Percentiles rank a stretch among this genome's conserved stretches.
phyloP scores from a whole-genome alignment of 2,329 filamentous ascomycete genomes.

The Pseudogymnoascus sp. region DNA sequence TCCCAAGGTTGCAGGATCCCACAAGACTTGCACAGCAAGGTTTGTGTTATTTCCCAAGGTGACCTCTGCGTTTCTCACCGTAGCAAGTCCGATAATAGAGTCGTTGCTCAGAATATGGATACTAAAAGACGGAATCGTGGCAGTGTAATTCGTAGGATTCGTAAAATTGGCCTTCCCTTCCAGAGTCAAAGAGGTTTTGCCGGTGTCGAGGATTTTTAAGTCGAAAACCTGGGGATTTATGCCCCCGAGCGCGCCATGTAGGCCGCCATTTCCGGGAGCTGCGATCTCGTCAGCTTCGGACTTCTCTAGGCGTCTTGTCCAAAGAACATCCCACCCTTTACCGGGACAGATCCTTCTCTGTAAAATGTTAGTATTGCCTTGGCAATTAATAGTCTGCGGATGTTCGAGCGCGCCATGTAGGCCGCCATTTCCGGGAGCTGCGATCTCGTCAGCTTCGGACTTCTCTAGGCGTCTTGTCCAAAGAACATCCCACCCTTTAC shows the following conservation, averaged over 20 bases:
- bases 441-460: conserved; percentile 29
- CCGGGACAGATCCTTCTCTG: conserved; percentile 68
- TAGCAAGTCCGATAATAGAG: conserved; percentile 68
- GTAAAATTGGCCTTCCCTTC: conserved; percentile 72
- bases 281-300: conserved; percentile 29
- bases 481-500: conserved; percentile 74
- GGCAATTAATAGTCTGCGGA: background rate
- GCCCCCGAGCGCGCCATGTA: conserved; percentile 32
- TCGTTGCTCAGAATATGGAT: conserved; percentile 69
- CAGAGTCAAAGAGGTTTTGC: conserved; percentile 61
- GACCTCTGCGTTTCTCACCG: conserved; percentile 56
- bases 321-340: conserved; percentile 72
- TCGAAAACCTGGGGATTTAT: conserved; percentile 60
- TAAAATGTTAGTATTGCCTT: background rate
- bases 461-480: conserved; percentile 18
- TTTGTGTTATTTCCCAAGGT: conserved; percentile 64
- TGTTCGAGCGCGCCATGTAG: background rate
- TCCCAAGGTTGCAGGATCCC: conserved; percentile 61
- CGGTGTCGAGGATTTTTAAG: conserved; percentile 66
- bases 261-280: conserved; percentile 51
- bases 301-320: conserved; percentile 19
- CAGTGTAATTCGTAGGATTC: conserved; percentile 84
- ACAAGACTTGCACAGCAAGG: conserved; percentile 60
- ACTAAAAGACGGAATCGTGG: conserved; percentile 71
- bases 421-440: conserved; percentile 51